These are phyloP conservation scores for Pythium dissotocum DNA, from an alignment of 352 stramenopile genomes.

Conservation along the genomic window DNA sequence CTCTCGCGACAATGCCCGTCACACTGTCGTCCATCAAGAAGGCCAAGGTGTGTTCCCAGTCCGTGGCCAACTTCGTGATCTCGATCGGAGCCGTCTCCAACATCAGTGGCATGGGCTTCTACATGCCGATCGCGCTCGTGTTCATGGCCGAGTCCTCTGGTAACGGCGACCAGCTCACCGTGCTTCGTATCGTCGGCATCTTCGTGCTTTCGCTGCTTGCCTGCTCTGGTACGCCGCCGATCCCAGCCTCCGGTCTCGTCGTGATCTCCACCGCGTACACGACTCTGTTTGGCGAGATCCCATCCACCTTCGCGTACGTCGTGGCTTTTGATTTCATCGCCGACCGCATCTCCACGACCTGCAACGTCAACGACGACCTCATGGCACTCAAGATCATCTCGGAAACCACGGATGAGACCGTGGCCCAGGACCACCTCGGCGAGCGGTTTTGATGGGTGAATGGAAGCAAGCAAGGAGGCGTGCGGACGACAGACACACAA, in stretches of 20 bases:
- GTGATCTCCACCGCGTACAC: constrained; percentile 70
- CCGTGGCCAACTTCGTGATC: constrained; percentile 74
- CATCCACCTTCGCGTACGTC: constrained; percentile 57
- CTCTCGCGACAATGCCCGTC: constrained; percentile 62
- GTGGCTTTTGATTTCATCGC: constrained; percentile 66
- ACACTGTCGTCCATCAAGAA: constrained; percentile 66
- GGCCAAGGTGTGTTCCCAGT: constrained; percentile 62
- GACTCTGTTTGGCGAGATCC: constrained; percentile 56
- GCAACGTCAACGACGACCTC: constrained; percentile 82
- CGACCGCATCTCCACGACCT: constrained; percentile 63
- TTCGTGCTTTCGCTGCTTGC: constrained; percentile 60
- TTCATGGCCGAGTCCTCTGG: constrained; percentile 66
- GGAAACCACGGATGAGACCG: constrained; percentile 71
- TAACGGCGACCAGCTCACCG: constrained; percentile 51
- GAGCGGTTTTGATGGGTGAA: constrained; percentile 26
- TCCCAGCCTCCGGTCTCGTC: constrained; percentile 50
- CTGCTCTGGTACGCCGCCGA: constrained; percentile 50
- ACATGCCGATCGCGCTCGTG: constrained; percentile 61
- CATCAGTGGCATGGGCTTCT: constrained; percentile 55
- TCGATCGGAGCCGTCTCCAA: constrained; percentile 69
- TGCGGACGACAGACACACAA: too few species aligned
- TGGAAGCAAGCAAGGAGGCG: too few species aligned
- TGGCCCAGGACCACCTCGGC: constrained; percentile 54
- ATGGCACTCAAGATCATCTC: constrained; percentile 78
- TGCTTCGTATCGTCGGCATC: constrained; percentile 44